phyloP scores from a whole-genome alignment of 2,329 filamentous ascomycete species.

The Talaromyces marneffei region DNA sequence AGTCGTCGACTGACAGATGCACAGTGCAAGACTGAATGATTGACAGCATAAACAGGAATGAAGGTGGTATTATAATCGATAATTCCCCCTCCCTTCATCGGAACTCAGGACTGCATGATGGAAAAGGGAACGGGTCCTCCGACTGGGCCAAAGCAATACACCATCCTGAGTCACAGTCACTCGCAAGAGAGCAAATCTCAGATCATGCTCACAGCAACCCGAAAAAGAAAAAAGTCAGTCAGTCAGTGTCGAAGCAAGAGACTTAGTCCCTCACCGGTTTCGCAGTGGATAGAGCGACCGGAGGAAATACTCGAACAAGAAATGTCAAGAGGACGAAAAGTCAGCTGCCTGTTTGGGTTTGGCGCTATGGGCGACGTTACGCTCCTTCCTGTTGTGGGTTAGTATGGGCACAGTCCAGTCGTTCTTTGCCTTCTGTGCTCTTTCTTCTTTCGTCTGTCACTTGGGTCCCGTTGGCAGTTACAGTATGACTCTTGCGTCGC shows the following conservation, averaged over 20 bases:
- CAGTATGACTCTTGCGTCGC: too few relatives aligned
- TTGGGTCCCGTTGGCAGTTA: too few relatives aligned
- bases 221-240: neutral
- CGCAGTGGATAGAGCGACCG: neutral
- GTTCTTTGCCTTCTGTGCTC: neutral
- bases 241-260: neutral
- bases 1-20: neutral
- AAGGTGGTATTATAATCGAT: neutral
- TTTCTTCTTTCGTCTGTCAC: neutral
- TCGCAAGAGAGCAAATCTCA: neutral
- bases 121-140: neutral
- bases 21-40: neutral
- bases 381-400: slow-evolving; percentile 4
- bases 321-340: neutral
- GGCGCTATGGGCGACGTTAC: neutral
- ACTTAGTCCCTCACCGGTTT: slow-evolving; percentile 1
- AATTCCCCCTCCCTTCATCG: neutral
- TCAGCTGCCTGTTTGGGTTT: slow-evolving; percentile 11
- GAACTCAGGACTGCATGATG: slow-evolving; percentile 2
- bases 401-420: neutral
- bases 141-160: neutral
- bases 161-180: neutral
- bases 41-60: neutral
- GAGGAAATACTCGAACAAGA: slow-evolving; percentile 3
- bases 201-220: neutral